phyloP scores from a whole-genome alignment of 2,329 filamentous ascomycete genomes.

The Trichophyton verrucosum region DNA sequence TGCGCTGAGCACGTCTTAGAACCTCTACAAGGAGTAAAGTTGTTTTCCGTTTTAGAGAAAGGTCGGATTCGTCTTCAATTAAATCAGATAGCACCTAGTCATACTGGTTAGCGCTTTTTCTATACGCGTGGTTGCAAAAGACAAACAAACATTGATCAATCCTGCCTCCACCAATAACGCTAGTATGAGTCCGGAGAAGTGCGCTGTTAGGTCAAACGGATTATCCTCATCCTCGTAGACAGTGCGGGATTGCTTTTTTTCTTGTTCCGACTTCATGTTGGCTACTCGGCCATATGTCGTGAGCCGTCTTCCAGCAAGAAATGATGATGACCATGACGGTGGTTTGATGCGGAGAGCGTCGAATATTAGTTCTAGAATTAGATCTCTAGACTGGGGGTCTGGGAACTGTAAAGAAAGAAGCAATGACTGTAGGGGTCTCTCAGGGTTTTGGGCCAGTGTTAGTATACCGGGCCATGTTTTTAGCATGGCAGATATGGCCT shows the following conservation, averaged over 20 bases:
- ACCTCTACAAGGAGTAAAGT: constrained; percentile 85
- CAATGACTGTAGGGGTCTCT: constrained; percentile 70
- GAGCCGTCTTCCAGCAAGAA: constrained; percentile 77
- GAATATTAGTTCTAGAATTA: constrained; percentile 79
- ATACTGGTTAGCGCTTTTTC: constrained; percentile 14
- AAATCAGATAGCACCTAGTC: constrained; percentile 36
- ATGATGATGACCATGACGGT: constrained; percentile 88
- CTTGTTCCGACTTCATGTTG: constrained; percentile 50
- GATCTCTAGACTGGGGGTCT: constrained; percentile 49
- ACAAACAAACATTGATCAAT: constrained; percentile 41
- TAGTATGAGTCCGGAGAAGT: constrained; percentile 81
- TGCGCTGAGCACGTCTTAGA: constrained; percentile 72
- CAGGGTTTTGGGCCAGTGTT: constrained; percentile 75
- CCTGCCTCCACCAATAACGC: constrained; percentile 75
- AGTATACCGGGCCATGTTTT: constrained; percentile 92
- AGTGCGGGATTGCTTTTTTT: constrained; percentile 38
- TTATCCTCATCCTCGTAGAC: constrained; percentile 57
- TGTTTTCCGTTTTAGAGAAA: constrained; percentile 65
- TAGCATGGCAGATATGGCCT: constrained; percentile 80
- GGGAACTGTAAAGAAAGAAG: constrained; percentile 52
- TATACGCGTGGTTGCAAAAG: background rate
- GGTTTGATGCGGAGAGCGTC: constrained; percentile 78
- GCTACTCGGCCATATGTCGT: constrained; percentile 95
- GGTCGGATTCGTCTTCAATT: constrained; percentile 38
- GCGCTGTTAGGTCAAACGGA: constrained; percentile 64